Evolutionary conservation across 768 basidiomycete genomes (phyloP), one percentile per base, ranked within the genome.

Genomic region (Tylopilus balloui): DNA sequence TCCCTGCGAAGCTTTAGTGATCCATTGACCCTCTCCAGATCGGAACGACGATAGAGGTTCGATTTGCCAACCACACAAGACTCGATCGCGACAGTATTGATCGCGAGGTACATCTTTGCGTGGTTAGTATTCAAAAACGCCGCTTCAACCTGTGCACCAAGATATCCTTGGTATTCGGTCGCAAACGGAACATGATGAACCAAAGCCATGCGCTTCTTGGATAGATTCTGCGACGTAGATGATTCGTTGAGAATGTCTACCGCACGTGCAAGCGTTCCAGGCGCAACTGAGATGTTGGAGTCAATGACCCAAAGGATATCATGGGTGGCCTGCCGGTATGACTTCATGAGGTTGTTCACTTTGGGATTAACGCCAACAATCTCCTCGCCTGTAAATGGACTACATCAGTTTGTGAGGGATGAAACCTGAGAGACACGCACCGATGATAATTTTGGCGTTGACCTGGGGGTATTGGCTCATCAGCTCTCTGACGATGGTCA

Each of bases 11-110:
- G 81, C 53, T 78, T 78, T 43, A 86, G 66, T 1, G 81, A 78
- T 15, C 81, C 86, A 53, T 84, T 81, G 48, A 92, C 76, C 23
- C 78, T 77, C 48, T 91, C 84, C 42, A 98, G 65, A 66, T 95
- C 92, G 24, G 90, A 90, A 39, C 90, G 86, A 38, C 91, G 84
- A 68, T 93, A 98, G 42, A 99, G 64, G 65, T 92, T 93, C 34
- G 92, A 95, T 71, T 99, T 99, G 54, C 96, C 96, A 50, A 96
- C 86, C 5, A 98, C 92, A 60, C 96, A 99, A 1, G 93, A 95
- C 47, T 96, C 95, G 36, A 93, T 70, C 11, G 88, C 90, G 39
- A 88, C 71, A 0, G 86, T 79, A 70, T 95, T 94, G 64, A 97
- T 91, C 10, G 92, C 93, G 45, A 97, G 77, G 61, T 98, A 97